Conservation (phyloP, 2,329 filamentous ascomycete genomes). For the Domatiomyces globalis region DNA sequence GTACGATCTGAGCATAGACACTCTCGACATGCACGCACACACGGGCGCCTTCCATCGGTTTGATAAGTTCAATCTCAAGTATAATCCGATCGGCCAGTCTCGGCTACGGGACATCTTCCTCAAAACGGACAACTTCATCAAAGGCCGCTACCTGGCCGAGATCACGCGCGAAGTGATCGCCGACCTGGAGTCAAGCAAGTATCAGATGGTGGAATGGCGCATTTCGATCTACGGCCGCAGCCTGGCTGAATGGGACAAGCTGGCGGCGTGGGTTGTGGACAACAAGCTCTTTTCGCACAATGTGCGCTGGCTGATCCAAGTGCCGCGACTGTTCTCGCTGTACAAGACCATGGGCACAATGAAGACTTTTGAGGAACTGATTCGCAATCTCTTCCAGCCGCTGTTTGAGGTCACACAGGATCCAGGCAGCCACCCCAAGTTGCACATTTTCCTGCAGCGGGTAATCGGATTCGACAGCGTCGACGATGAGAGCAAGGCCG, state of each 20-base stretch:
- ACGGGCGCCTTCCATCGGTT: conserved; percentile 97
- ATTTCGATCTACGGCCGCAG: conserved; percentile 93
- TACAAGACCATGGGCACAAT: conserved; percentile 83
- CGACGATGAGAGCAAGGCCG: conserved; percentile 93
- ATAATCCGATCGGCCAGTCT: conserved; percentile 93
- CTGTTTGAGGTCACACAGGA: conserved; percentile 88
- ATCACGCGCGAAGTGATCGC: conserved; percentile 97
- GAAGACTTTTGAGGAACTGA: conserved; percentile 77
- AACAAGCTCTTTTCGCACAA: conserved; percentile 98
- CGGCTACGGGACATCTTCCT: conserved; percentile 93
- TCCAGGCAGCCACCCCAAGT: conserved; percentile 72
- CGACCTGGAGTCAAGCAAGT: conserved; percentile 95
- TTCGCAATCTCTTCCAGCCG: conserved; percentile 83
- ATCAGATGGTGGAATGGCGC: conserved; percentile 98
- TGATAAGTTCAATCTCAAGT: conserved; percentile 99
- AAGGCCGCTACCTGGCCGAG: conserved; percentile 88
- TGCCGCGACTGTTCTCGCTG: conserved; percentile 86
- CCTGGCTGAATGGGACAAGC: conserved; percentile 91
- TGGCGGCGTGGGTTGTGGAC: conserved; percentile 93
- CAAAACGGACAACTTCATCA: conserved; percentile 96
- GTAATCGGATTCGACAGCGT: conserved; percentile 97
- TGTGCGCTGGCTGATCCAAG: conserved; percentile 90
- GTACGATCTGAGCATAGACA: conserved; percentile 96
- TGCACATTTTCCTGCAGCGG: conserved; percentile 85
- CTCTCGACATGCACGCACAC: conserved; percentile 97